These are phyloP conservation scores for Urtica urens DNA, from an alignment of 306 rosid genomes.

Conservation along the genomic window DNA sequence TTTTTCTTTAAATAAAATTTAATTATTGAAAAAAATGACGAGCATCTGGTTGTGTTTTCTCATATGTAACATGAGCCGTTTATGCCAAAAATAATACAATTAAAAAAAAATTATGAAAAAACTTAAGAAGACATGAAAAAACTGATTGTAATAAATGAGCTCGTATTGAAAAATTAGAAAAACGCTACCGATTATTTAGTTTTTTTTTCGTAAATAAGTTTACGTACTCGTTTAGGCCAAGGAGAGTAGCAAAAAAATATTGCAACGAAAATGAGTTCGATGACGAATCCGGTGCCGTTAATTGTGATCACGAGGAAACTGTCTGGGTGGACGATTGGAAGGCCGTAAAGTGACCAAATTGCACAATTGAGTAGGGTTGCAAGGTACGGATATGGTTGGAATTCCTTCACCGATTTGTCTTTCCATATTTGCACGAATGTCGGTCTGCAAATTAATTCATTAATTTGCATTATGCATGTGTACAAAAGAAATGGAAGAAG, in stretches of 20 bases:
- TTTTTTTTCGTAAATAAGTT: no score
- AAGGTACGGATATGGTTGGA: slow-evolving; percentile 72
- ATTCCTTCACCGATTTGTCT: slow-evolving; percentile 48
- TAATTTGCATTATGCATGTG: not conserved
- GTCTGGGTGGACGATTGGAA: slow-evolving; percentile 38
- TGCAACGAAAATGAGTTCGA: slow-evolving; percentile 27
- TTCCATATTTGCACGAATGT: slow-evolving; percentile 47
- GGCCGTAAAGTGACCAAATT: slow-evolving; percentile 60
- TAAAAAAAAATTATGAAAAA: no score
- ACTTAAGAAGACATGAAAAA: no score
- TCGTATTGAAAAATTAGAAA: no score
- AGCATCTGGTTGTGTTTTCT: no score
- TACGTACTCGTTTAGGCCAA: slow-evolving; percentile 34
- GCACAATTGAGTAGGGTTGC: slow-evolving; percentile 60
- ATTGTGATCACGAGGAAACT: slow-evolving; percentile 60
- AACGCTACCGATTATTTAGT: no score
- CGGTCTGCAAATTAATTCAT: slow-evolving; percentile 37
- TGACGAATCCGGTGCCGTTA: slow-evolving; percentile 41
- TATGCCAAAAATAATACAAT: no score
- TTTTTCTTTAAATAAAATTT: no score
- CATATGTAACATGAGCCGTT: no score
- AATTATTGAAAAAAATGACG: no score
- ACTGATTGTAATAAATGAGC: no score
- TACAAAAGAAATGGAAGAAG: not conserved
- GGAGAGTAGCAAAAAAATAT: slow-evolving; percentile 37